phyloP scores from a whole-genome alignment of 2,329 filamentous ascomycete species.

The Didymella exigua region DNA sequence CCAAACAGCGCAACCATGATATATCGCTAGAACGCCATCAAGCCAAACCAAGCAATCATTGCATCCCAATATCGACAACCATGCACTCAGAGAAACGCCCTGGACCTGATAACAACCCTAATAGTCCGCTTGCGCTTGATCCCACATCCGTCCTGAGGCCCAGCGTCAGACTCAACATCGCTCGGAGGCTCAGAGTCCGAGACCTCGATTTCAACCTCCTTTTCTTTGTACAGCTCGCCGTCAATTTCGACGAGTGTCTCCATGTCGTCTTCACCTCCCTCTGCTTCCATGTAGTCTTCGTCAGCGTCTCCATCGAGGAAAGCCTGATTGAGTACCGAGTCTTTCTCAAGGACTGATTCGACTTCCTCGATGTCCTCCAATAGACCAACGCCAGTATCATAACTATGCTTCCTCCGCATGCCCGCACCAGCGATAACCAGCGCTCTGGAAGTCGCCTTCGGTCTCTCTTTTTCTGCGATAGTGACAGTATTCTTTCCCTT shows the following conservation, averaged over 20 bases:
- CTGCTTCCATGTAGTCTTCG: conserved; percentile 8
- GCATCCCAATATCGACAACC: neutral
- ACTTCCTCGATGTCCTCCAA: conserved; percentile 15
- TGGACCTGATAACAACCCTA: conserved; percentile 40
- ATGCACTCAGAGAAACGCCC: conserved; percentile 40
- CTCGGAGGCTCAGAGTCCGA: conserved; percentile 28
- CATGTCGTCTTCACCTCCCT: conserved; percentile 3
- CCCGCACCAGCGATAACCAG: conserved; percentile 13
- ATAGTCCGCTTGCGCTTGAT: conserved; percentile 40
- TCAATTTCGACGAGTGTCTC: conserved; percentile 22
- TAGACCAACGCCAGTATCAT: conserved; percentile 6
- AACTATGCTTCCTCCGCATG: conserved; percentile 16
- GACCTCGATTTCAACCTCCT: conserved; percentile 30
- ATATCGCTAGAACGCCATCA: conserved; percentile 14
- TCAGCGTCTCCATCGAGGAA: conserved; percentile 17
- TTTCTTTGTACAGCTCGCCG: conserved; percentile 13
- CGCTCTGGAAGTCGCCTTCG: neutral
- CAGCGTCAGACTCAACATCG: conserved; percentile 22
- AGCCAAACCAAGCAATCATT: neutral
- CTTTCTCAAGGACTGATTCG: conserved; percentile 6
- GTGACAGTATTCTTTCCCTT: conserved; percentile 11
- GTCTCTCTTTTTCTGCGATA: conserved; percentile 2
- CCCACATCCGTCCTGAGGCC: conserved; percentile 22
- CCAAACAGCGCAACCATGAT: conserved; percentile 6
- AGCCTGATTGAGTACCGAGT: conserved; percentile 25